phyloP scores from a whole-genome alignment of 2,329 filamentous ascomycete species.

The Penicillium sp. region DNA sequence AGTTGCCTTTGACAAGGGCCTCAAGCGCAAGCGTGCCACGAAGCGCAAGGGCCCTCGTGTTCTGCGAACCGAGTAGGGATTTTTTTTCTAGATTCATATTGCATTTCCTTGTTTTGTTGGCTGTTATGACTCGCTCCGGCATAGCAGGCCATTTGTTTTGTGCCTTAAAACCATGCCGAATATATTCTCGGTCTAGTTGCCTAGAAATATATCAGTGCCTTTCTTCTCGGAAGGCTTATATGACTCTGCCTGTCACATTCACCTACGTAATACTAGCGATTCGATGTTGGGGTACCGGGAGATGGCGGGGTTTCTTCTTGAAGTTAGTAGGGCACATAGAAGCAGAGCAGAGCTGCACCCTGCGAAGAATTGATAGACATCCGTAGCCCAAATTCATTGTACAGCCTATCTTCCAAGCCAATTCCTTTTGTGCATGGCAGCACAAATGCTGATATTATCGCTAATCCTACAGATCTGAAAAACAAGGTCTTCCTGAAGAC shows the following conservation, averaged over 20 bases:
- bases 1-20: slow-evolving; percentile 45
- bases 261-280: not conserved
- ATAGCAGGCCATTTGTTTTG: slow-evolving; percentile 9
- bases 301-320: too few relatives aligned
- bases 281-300: too few relatives aligned
- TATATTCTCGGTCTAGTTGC: slow-evolving; percentile 7
- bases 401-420: slow-evolving; percentile 9
- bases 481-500: slow-evolving; percentile 15
- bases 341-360: not conserved
- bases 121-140: slow-evolving; percentile 8
- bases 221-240: not conserved
- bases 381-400: slow-evolving; percentile 9
- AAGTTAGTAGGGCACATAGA: too few relatives aligned
- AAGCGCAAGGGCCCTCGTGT: slow-evolving; percentile 39
- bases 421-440: slow-evolving; percentile 16
- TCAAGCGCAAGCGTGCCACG: slow-evolving; percentile 45
- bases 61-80: slow-evolving; percentile 36
- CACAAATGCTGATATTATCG: slow-evolving; percentile 10
- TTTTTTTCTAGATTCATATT: slow-evolving; percentile 8
- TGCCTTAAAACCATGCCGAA: slow-evolving; percentile 6
- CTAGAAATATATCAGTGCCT: slow-evolving; percentile 2
- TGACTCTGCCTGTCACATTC: not conserved
- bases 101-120: slow-evolving; percentile 6
- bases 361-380: slow-evolving; percentile 7
- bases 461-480: slow-evolving; percentile 13